Conservation (phyloP, 1,284 basidiomycete species). For the Thelephora terrestris region DNA sequence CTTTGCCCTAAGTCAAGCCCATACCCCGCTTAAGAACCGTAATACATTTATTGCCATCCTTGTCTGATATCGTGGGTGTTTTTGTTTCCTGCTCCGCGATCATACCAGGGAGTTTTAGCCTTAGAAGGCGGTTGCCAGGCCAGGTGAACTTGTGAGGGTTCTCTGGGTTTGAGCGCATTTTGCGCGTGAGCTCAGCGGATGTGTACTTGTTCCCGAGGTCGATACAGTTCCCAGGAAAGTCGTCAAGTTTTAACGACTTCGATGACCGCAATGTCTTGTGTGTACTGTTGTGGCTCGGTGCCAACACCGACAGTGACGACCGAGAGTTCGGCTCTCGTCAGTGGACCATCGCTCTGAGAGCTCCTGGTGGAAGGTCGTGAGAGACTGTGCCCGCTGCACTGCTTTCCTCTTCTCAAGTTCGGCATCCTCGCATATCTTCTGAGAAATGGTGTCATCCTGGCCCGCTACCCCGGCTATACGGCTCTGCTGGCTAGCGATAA, state of each 20-base stretch:
- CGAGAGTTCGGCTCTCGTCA: slow-evolving; percentile 16
- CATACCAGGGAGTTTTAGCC: no score
- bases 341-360: slow-evolving; percentile 15
- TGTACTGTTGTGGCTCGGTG: slow-evolving; percentile 14
- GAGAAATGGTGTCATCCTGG: slow-evolving; percentile 2
- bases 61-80: no score
- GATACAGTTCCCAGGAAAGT: slow-evolving; percentile 21
- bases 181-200: slow-evolving; percentile 2
- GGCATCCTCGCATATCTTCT: slow-evolving; percentile 3
- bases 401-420: slow-evolving; percentile 9
- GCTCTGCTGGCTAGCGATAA: slow-evolving; percentile 2
- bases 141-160: no score
- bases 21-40: no score
- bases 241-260: slow-evolving; percentile 20
- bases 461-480: slow-evolving; percentile 8
- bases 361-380: slow-evolving; percentile 13
- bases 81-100: no score
- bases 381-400: slow-evolving; percentile 10
- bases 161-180: slow-evolving; percentile 9
- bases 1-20: no score
- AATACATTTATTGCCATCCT: no score
- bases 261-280: slow-evolving; percentile 20
- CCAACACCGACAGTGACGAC: slow-evolving; percentile 18
- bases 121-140: no score
- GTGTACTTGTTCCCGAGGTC: slow-evolving; percentile 15